Evolutionary conservation across 805 yeast species (phyloP), one percentile per base, ranked within the genome.

Genomic region (Yarrowia sp.): DNA sequence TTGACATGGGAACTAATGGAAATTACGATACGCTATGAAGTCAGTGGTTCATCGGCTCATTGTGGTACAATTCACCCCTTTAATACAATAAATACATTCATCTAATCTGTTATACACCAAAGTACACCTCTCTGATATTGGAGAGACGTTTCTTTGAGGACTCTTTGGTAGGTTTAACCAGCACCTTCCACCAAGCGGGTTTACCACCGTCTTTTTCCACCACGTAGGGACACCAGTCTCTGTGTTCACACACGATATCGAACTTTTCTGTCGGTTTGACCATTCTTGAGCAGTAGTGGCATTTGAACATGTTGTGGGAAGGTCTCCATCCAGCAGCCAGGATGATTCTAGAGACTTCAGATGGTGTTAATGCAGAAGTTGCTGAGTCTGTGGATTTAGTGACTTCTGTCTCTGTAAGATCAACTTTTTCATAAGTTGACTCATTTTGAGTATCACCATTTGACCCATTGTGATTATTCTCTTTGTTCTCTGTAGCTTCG

Each of bases 221-320:
- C 30, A 33, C 49, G 19, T 58, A 58, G 3, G 64, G 64, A 17
- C 64, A 58, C 64, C 64, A 58, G 43, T 58, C 50, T 33, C 64
- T 10, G 12, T 58, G 64, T 42, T 58, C 64, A 12, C 43, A 40
- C 0, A 58, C 36, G n/a, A 43, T 40, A 15, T 58, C 64, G 13
- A 58, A 58, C 14, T n/a, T 17, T 2, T 34, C 50, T 8, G 43
- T 17, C 9, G 64, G 50, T 3, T 42, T 20, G 17, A 43, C 64
- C 1, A 19, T n/a, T 42, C 64, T 42, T 4, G 64, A 42, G 33
- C 64, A 58, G 38, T 33, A 33, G 13, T 34, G 38, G 19, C 64
- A 58, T 20, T 42, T 58, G 46, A 42, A 17, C 39, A 58, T 17
- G 2, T 17, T 33, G 24, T n/a, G 13, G 1, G 64, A 43, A 1